These are phyloP conservation scores for Ganoderma lucidum DNA, from an alignment of 1,284 basidiomycete genomes.

Conservation along the genomic window DNA sequence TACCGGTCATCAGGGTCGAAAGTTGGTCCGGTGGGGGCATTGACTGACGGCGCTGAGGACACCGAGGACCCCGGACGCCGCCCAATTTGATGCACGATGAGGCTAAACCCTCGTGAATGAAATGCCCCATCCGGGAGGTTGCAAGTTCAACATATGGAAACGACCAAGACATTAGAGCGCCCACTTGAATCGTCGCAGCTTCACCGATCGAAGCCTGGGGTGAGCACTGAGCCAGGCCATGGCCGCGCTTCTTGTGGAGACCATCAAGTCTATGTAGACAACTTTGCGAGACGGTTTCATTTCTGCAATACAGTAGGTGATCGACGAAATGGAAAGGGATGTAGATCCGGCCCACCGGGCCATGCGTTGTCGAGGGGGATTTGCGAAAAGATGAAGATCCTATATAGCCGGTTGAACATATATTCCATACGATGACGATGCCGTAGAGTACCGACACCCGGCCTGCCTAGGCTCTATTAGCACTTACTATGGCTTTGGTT, in stretches of 20 bases:
- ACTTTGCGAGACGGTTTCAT: neutral
- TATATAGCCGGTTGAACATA: neutral
- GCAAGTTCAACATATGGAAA: neutral
- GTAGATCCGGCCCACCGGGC: no score
- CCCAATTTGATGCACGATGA: neutral
- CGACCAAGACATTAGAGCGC: neutral
- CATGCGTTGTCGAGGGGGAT: neutral
- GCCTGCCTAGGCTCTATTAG: neutral
- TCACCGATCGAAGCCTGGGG: neutral
- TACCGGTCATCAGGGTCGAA: neutral
- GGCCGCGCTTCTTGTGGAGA: neutral
- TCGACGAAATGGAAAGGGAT: neutral
- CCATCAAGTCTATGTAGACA: neutral
- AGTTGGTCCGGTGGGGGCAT: neutral
- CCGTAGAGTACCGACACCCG: neutral
- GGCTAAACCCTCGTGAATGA: neutral
- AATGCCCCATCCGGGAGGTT: neutral
- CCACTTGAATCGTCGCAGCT: neutral
- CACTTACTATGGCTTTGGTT: neutral
- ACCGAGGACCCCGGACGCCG: neutral
- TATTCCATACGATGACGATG: neutral
- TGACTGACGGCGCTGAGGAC: neutral
- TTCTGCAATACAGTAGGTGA: neutral
- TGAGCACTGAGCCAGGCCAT: neutral
- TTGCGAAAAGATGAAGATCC: neutral